These are phyloP conservation scores for Strobilomyces echinocephalus DNA, from an alignment of 768 basidiomycete species.

Conservation along the genomic window DNA sequence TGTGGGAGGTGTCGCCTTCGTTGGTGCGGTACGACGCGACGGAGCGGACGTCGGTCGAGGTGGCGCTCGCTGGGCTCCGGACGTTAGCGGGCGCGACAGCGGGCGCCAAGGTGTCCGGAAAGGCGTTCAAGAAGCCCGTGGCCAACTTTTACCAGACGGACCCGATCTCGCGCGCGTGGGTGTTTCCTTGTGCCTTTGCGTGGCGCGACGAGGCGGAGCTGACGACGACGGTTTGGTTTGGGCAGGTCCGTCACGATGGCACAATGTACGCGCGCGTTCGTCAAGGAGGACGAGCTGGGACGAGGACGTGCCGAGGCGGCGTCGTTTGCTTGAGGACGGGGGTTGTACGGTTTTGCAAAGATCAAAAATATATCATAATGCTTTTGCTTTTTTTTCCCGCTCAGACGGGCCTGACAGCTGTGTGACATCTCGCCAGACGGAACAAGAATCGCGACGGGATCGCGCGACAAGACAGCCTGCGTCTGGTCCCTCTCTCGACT, in stretches of 20 bases:
- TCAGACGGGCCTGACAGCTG: too few species aligned
- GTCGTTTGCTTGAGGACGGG: constrained; percentile 13
- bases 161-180: constrained; percentile 88
- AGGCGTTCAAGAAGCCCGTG: constrained; percentile 74
- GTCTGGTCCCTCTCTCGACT: too few species aligned
- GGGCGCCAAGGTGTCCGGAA: constrained; percentile 52
- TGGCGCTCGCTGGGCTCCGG: constrained; percentile 67
- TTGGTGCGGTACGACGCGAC: constrained; percentile 79
- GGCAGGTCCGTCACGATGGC: constrained; percentile 92
- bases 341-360: too few species aligned
- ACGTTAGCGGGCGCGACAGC: constrained; percentile 48
- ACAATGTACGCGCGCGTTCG: constrained; percentile 84
- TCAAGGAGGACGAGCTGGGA: constrained; percentile 39
- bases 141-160: constrained; percentile 96
- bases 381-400: too few species aligned
- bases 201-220: not conserved
- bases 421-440: too few species aligned
- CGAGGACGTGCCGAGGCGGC: not conserved
- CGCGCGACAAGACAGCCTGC: too few species aligned
- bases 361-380: too few species aligned
- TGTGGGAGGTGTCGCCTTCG: constrained; percentile 90
- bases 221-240: not conserved
- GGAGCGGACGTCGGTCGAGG: constrained; percentile 70
- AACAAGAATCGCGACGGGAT: too few species aligned
- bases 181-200: constrained; percentile 23